phyloP scores from a whole-genome alignment of 768 basidiomycete genomes.

The Leccinum variicolor region DNA sequence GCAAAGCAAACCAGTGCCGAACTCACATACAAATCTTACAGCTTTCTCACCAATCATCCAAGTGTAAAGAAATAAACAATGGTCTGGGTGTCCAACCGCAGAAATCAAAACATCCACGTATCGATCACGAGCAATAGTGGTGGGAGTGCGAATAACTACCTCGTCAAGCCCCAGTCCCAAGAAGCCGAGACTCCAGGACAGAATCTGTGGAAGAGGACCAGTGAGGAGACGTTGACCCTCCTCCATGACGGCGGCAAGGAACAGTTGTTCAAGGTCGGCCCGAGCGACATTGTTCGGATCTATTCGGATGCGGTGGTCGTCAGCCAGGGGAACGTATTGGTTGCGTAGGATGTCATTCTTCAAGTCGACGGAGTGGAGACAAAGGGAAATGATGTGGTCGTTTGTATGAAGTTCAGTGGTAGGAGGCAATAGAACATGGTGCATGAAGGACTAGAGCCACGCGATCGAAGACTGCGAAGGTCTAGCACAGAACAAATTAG shows the following conservation, averaged over 20 bases:
- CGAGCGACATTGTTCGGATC: conserved; percentile 13
- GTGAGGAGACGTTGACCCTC: conserved; percentile 6
- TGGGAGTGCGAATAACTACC: background rate
- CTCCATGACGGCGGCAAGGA: conserved; percentile 1
- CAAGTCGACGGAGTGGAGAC: background rate
- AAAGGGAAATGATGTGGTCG: too few relatives aligned
- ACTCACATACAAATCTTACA: too few relatives aligned
- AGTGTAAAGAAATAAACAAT: background rate
- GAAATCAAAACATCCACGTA: background rate
- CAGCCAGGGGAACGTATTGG: conserved; percentile 4
- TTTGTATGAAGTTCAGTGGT: too few relatives aligned
- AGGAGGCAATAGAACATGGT: too few relatives aligned
- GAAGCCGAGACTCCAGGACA: background rate
- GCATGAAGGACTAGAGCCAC: too few relatives aligned
- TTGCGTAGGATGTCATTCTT: background rate
- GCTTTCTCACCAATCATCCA: too few relatives aligned
- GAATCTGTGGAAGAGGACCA: conserved; percentile 9
- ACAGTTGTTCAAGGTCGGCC: conserved; percentile 6
- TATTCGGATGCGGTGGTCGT: conserved; percentile 9
- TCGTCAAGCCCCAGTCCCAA: background rate
- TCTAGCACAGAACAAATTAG: too few relatives aligned
- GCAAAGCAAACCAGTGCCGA: too few relatives aligned
- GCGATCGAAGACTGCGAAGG: too few relatives aligned
- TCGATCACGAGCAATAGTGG: conserved; percentile 6
- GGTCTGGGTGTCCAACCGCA: conserved; percentile 20